These are phyloP conservation scores for Saturnispora ahearnii DNA, from an alignment of 805 yeast genomes.

Conservation along the genomic window DNA sequence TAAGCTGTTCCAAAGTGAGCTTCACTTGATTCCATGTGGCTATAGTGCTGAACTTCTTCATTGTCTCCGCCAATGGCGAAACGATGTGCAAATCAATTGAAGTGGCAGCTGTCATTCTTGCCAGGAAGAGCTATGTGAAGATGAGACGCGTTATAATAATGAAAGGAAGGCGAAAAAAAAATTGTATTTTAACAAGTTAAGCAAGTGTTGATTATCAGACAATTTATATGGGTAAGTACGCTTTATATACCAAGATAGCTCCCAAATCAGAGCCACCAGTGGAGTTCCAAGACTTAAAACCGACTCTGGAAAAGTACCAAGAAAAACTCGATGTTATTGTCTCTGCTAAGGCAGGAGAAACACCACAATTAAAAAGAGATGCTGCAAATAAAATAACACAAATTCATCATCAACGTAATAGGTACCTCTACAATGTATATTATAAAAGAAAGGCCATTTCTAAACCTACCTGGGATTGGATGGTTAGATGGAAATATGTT, in stretches of 20 bases:
- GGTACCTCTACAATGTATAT: conserved; percentile 67
- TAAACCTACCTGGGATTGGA: conserved; percentile 62
- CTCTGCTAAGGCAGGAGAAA: conserved; percentile 36
- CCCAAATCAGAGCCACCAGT: conserved; percentile 51
- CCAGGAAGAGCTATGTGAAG: background rate
- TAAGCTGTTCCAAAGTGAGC: conserved; percentile 50
- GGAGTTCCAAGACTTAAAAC: conserved; percentile 62
- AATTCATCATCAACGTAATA: conserved; percentile 64
- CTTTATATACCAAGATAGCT: conserved; percentile 2
- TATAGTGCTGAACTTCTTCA: conserved; percentile 50
- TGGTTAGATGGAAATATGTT: conserved; percentile 54
- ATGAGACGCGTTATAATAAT: background rate
- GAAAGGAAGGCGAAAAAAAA: background rate
- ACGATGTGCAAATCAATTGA: background rate
- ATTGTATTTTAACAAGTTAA: background rate
- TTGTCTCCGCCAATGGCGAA: conserved; percentile 20
- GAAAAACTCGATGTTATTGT: conserved; percentile 37
- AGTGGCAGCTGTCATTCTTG: background rate
- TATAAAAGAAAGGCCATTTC: conserved; percentile 64
- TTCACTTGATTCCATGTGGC: conserved; percentile 53
- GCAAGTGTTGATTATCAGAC: background rate
- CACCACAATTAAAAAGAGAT: conserved; percentile 37
- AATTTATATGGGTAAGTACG: background rate
- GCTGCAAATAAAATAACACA: conserved; percentile 62
- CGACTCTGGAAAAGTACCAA: conserved; percentile 53